Conservation (phyloP, 371 early-diverging fungal species). For the Zychaea mexicana region DNA sequence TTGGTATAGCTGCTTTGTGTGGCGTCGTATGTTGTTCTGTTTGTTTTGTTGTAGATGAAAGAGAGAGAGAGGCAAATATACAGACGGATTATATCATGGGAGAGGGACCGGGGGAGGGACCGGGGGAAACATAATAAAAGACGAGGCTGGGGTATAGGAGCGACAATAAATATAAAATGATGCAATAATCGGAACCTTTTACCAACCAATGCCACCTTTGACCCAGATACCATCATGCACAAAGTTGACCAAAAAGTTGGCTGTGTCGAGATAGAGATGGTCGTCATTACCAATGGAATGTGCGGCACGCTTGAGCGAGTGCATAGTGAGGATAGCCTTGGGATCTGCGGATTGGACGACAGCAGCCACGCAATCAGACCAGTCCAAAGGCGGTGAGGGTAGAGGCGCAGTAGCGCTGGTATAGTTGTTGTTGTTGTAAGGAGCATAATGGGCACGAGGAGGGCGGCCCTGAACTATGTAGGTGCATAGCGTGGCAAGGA, state of each 20-base stretch:
- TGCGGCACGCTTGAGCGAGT: slow-evolving; percentile 22
- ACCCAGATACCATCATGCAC: slow-evolving; percentile 14
- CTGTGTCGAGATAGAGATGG: slow-evolving; percentile 19
- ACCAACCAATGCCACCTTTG: slow-evolving; percentile 12
- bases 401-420: neutral
- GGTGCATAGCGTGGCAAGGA: slow-evolving; percentile 33
- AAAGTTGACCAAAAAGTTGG: slow-evolving; percentile 26
- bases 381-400: slow-evolving; percentile 10
- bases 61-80: no score
- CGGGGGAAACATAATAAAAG: neutral
- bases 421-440: neutral
- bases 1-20: no score
- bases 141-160: no score
- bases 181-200: neutral
- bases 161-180: no score
- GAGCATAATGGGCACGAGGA: neutral
- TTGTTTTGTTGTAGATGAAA: no score
- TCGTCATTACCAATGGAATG: neutral
- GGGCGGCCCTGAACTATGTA: slow-evolving; percentile 43
- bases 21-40: no score
- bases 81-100: no score
- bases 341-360: slow-evolving; percentile 30
- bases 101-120: no score
- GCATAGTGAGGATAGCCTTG: slow-evolving; percentile 26
- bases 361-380: slow-evolving; percentile 21